Base-by-base conservation (phyloP, 345 rosid genomes). In the Arabidopsis suecica region DNA sequence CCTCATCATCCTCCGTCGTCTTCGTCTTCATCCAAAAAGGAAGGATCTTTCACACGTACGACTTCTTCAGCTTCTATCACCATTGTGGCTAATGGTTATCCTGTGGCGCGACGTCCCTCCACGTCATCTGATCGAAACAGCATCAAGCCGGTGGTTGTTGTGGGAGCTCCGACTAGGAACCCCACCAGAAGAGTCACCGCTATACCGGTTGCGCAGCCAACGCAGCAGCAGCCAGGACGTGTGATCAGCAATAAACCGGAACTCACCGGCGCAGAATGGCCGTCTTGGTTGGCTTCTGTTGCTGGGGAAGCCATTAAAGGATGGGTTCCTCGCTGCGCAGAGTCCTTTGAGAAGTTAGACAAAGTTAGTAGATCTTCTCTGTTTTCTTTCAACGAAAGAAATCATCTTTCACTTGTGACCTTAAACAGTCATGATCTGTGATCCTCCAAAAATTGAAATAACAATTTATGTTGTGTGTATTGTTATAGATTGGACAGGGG, bases 401-500 rank as follows among this genome's bases (percentile, higher is more conserved):
- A 23, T 0, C 22, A 20, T 20, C 22, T 1, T 20, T 1, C 2
- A 5, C 5, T 25, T 11, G 34, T 13, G 5, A 3, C 2, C 1
- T 55, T 30, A 55, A 36, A 59, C 5, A 59, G 37, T 41, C 20
- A 7, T 41, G 50, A 61, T 42, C 6, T 61, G 11, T 12, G 6
- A 22, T 41, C 5, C 36, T 2, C 10, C 50, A 34, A 3, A 5
- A 7, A 7, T n/a, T 60, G 25, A 20, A 13, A 54, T 20, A 20
- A 10, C 6, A 41, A 16, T 33, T 57, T 67, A 12, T 69, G 48
- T 62, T 70, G 0, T 71, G 28, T 70, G 51, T 34, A 20, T 50
- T 61, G 45, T 49, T 59, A 16, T 44, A 93, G 98, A 23, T 91
- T 33, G 97, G 97, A 34, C 98, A 89, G 33, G 98, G 98, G 74